Evolutionary conservation across 208 protist genomes (phyloP).

Genomic region (Angomonas ambiguus): DNA sequence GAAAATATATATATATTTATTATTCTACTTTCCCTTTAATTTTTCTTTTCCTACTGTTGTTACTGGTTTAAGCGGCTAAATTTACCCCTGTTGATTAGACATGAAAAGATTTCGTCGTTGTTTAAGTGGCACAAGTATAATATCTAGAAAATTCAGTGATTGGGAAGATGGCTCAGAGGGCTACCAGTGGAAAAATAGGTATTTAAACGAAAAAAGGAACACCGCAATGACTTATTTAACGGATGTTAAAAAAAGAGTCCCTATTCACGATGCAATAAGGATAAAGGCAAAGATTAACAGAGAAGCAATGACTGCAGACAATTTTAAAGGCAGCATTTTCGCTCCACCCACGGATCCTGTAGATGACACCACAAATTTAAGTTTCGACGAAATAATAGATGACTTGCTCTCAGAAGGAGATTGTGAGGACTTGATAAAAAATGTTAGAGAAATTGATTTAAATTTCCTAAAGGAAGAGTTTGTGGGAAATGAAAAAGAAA

Average conservation of each 20-base stretch:
- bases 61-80: not conserved
- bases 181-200: not conserved
- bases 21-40: not conserved
- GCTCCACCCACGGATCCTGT: not conserved
- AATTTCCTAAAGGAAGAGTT: not conserved
- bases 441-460: not conserved
- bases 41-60: constrained; percentile 5
- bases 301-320: not conserved
- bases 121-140: no score
- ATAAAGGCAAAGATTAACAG: not conserved
- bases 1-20: not conserved
- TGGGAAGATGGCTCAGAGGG: constrained; percentile 2
- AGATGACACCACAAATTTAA: not conserved
- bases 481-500: not conserved
- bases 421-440: not conserved
- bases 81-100: no score
- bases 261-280: constrained; percentile 7
- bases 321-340: not conserved
- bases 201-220: not conserved
- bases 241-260: constrained; percentile 1
- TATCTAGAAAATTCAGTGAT: not conserved
- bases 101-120: no score
- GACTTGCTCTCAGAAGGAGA: not conserved
- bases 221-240: not conserved
- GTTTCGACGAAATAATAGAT: not conserved